Percentiles rank a stretch among this genome's conserved stretches.
Evolutionary conservation across 164 flowering plant genomes (phyloP).

Genomic region (Tetrastigma voinierianum): DNA sequence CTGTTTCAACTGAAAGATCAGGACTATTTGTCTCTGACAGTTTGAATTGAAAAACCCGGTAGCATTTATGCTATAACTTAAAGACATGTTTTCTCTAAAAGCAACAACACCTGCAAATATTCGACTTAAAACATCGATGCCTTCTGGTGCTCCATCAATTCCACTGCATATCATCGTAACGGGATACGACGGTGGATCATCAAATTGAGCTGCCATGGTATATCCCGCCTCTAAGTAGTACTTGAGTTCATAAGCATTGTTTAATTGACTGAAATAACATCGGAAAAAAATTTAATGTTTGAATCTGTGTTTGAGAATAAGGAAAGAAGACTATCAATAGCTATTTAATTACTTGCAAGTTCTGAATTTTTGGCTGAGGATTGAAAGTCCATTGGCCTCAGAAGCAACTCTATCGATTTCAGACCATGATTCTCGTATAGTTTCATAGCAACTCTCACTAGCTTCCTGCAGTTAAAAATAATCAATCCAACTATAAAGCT

Average conservation of each 20-base stretch:
- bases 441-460: conserved; percentile 36
- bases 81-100: conserved; percentile 15
- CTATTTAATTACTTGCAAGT: conserved; percentile 33
- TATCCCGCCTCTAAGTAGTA: conserved; percentile 12
- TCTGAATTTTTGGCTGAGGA: conserved; percentile 29
- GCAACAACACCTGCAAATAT: conserved; percentile 30
- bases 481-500: not conserved
- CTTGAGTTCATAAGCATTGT: conserved; percentile 14
- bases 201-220: conserved; percentile 29
- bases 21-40: conserved; percentile 31
- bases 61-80: conserved; percentile 18
- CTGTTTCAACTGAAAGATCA: not conserved
- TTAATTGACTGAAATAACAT: conserved; percentile 9
- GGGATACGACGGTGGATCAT: conserved; percentile 15
- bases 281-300: not conserved
- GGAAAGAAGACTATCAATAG: not conserved
- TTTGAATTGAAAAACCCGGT: conserved; percentile 5
- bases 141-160: conserved; percentile 16
- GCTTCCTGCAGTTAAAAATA: conserved; percentile 25
- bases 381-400: conserved; percentile 23
- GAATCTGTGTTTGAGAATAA: too few species aligned
- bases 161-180: conserved; percentile 23
- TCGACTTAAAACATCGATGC: conserved; percentile 19
- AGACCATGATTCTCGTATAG: conserved; percentile 36
- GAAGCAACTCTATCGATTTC: conserved; percentile 30